phyloP scores from a whole-genome alignment of 2,329 filamentous ascomycete genomes.

The Fusarium liriodendri region DNA sequence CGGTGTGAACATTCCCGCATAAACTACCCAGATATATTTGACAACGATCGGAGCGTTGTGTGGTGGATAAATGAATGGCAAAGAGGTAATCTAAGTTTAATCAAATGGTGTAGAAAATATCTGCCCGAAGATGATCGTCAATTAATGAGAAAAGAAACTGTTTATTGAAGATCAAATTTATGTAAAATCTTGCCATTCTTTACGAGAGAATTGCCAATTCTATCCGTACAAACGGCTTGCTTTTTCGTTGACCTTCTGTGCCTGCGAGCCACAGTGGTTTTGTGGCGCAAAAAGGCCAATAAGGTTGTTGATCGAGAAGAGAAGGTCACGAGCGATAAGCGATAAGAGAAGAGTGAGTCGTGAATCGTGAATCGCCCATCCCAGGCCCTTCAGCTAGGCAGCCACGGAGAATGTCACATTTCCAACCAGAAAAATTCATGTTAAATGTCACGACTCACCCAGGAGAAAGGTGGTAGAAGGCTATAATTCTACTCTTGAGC shows the following conservation, averaged over 20 bases:
- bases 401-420: background rate
- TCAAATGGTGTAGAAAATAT: background rate
- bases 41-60: too few species aligned
- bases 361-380: background rate
- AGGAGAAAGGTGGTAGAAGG: background rate
- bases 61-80: too few species aligned
- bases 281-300: background rate
- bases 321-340: background rate
- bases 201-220: background rate
- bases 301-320: background rate
- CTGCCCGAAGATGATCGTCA: background rate
- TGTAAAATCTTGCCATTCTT: background rate
- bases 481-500: background rate
- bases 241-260: background rate
- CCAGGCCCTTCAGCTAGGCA: background rate
- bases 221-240: background rate
- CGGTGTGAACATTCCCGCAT: too few species aligned
- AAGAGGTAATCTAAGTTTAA: too few species aligned
- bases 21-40: too few species aligned
- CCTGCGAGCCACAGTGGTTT: background rate
- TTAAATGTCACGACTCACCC: background rate
- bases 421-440: background rate
- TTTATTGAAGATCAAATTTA: background rate
- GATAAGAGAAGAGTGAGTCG: background rate
- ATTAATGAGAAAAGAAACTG: background rate